Base-by-base conservation (phyloP, 371 early-diverging fungal genomes). In the Dinochytrium kinnereticum region DNA sequence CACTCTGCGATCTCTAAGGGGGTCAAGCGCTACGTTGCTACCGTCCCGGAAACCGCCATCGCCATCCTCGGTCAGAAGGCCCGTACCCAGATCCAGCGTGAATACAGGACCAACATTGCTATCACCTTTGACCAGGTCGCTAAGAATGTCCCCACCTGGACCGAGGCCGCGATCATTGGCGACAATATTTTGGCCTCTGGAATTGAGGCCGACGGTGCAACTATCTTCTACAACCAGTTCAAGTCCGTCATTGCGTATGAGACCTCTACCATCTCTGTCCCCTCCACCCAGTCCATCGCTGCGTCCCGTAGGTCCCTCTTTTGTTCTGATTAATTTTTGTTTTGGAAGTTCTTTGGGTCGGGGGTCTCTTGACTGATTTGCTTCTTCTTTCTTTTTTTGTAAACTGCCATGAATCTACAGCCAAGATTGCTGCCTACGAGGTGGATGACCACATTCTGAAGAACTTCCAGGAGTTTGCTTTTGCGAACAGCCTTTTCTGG, bases 401-500 rank as follows among this genome's bases (percentile, higher is more conserved):
- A 17, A n/a, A n/a, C n/a, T n/a, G n/a, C n/a, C n/a, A n/a, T n/a
- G n/a, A n/a, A n/a, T 67, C 2, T 38, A 21, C 67, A 90, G 92
- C 94, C 81, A 93, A 93, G 82, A 91, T 98, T 73, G 79, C 92
- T 72, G 89, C 92, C 72, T 98, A 96, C 86, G 98, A 98, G 90
- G 84, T 91, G 71, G 89, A 90, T 69, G 94, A 93, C 76, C 94
- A 93, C 69, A 88, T 95, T 70, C 86, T 97, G 73, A 89, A 91
- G 81, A 91, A 95, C 90, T 90, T 93, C 74, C 90, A 93, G 81
- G 94, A 98, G 86, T 98, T 97, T 90, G 81, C 91, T 78, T 90
- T 96, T 70, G 96, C 97, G 82, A 96, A 95, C 90, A 82, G 88
- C 80, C 70, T 98, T 78, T 94, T 92, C 93, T 96, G 96, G 95